Base-by-base conservation (phyloP, 1,284 basidiomycete genomes). In the Hypsizygus ulmarius region DNA sequence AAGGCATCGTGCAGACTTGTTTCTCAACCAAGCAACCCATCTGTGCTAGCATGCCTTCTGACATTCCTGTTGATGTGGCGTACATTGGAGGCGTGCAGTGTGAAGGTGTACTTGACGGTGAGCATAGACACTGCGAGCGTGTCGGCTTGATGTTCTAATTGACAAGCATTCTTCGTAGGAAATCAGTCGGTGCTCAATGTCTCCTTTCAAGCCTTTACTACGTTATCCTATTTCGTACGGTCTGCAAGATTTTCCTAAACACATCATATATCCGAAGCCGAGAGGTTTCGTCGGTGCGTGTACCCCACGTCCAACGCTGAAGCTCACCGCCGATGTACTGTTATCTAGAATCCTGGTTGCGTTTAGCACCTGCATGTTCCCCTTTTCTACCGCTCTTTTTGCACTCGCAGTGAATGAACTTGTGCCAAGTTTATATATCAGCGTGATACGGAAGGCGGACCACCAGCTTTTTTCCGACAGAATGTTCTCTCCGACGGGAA, bases 11-110 rank as follows among this genome's bases (percentile, higher is more conserved):
- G 21, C 21, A 25, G 21, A 25, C 21, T 25, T 7, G 7, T 25
- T 25, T 25, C 21, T 25, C 21, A 25, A 7, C 7, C 21, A 25
- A 7, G 21, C 4, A 7, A 25, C 21, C 21, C 21, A 10, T 11
- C 28, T 19, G n/a, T 5, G 19, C 28, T 27, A 21, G 12, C 5
- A 57, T 57, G 55, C 46, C 49, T 21, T 41, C 51, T 27, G 61
- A 63, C 48, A 59, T 63, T 30, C 48, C 58, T 38, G 58, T 58
- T 2, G 59, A 61, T 47, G 59, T 61, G 28, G 56, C 59, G 3
- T 61, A 61, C 40, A 58, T 63, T 18, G 57, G 52, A 16, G 61
- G 59, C 12, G 52, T 61, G 21, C 61, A 57, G 58, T 53, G 55
- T 30, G 59, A 60, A 44, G 59, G 54, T 5, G 53, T 63, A 16